Base-by-base conservation (phyloP, 257 asterid genomes). In the Handroanthus guayacan region DNA sequence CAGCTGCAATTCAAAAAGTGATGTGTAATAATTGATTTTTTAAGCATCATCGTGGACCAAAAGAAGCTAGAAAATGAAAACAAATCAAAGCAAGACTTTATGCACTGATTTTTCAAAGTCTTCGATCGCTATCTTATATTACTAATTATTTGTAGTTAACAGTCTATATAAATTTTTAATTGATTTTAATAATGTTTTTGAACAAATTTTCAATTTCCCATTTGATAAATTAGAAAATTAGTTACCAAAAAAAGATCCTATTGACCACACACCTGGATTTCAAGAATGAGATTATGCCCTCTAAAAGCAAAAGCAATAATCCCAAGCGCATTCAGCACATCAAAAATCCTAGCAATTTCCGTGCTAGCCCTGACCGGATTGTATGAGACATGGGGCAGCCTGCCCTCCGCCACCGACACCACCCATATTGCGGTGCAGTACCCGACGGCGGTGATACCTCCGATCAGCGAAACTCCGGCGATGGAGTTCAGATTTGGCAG, bases 231-330 rank as follows among this genome's bases (percentile, higher is more conserved):
- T 31, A 9, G 51, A 63, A 16, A 61, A 31, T 5, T 5, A 36
- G 8, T 11, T 34, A 25, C 67, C 67, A 31, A 34, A 9, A 31
- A 60, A 34, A 4, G 2, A 2, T 10, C 1, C 0, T 48, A 12
- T 6, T 41, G n/a, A 65, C 25, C 17, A 9, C 16, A 13, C 25
- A 94, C 99, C 96, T 94, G 99, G 34, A 94, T 94, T 80, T 94
- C 99, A 38, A 92, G 94, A 25, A 87, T 85, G 87, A 92, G 97
- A 82, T 94, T 94, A 75, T 94, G 99, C 4, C 99, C 99, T 78
- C 97, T 86, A 72, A 94, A 94, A 62, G 95, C 97, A 76, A 94
- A 92, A 48, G 97, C 90, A 70, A 94, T 81, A 74, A 94, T 94
- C 68, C 99, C 99, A 55, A 94, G 90, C 0, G 99, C 97, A 71